Evolutionary conservation across 2,329 filamentous ascomycete genomes (phyloP).

Genomic region (Venturia effusa): DNA sequence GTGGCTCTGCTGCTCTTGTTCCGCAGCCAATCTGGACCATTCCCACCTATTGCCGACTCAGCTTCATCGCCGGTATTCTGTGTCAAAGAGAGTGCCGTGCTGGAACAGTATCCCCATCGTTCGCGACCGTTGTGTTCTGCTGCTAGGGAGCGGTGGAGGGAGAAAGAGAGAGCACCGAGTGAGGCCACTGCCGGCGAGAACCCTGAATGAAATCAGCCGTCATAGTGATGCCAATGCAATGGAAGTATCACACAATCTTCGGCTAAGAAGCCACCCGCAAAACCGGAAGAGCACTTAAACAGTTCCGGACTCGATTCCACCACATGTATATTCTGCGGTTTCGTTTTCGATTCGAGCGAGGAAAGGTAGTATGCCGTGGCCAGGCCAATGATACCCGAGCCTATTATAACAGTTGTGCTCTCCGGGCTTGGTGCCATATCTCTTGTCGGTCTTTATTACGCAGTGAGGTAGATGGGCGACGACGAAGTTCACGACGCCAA

Average conservation of each 20-base stretch:
- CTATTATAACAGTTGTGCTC: slow-evolving; percentile 26
- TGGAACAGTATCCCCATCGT: slow-evolving; percentile 49
- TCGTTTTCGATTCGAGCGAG: slow-evolving; percentile 21
- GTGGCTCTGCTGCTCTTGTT: slow-evolving; percentile 53
- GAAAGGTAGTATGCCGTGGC: slow-evolving; percentile 55
- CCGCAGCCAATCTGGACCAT: slow-evolving; percentile 54
- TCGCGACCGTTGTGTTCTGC: slow-evolving; percentile 44
- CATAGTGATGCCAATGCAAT: background rate
- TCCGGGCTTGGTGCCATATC: background rate
- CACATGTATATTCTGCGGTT: slow-evolving; percentile 42
- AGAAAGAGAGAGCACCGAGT: slow-evolving; percentile 58
- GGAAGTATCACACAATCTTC: slow-evolving; percentile 44
- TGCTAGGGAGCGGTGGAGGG: slow-evolving; percentile 55
- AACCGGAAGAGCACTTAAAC: slow-evolving; percentile 64
- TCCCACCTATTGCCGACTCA: slow-evolving; percentile 28
- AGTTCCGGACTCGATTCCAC: slow-evolving; percentile 48
- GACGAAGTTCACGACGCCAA: background rate
- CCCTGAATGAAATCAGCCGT: slow-evolving; percentile 25
- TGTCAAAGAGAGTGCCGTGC: slow-evolving; percentile 46
- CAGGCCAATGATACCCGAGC: slow-evolving; percentile 34
- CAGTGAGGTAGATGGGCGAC: background rate
- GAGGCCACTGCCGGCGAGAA: slow-evolving; percentile 46
- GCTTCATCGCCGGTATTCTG: slow-evolving; percentile 29
- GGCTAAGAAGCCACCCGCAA: slow-evolving; percentile 63
- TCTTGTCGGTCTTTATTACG: background rate